Base-by-base conservation (phyloP, 164 flowering plant genomes). In the Sextonia rubra region DNA sequence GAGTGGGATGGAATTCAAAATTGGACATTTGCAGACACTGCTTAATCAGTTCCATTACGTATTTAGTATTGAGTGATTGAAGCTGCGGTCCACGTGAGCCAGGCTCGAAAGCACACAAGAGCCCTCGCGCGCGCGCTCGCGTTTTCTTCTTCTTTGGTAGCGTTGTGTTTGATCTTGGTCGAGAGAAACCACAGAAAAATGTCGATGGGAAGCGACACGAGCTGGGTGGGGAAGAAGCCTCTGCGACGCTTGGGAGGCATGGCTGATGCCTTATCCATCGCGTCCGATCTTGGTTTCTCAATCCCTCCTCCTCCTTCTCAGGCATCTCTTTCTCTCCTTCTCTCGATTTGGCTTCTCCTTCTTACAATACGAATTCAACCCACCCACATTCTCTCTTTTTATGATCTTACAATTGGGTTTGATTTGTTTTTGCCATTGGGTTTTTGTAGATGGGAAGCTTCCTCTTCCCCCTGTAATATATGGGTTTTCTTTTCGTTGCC, bases 191-290 rank as follows among this genome's bases (percentile, higher is more conserved):
- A 9, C 29, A 61, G 64, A 44, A 72, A 72, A 18, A 88, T 84
- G 87, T 80, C 91, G 64, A 82, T 78, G 84, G 86, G 82, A 44
- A 79, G 79, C 63, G 97, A 89, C 70, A 75, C 88, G 7, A 81
- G 86, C 0, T 89, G 92, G 92, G 96, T 94, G 1, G 92, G 93
- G 3, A 89, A 85, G 80, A 94, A 90, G 78, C 91, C 96, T 18
- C 68, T 84, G 37, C 77, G 94, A 67, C 90, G 96, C 23, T 81
- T 92, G 27, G 97, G 98, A 3, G 98, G 98, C 52, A 87, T 94
- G 97, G 86, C 97, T 44, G 98, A 94, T 79, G 98, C 94, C 17
- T 87, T 94, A 72, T 86, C 97, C 56, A 85, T 94, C 49, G 97
- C 97, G 66, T 76, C 97, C 60, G 97, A 92, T 82, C 92, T 94